Evolutionary conservation across 2,329 filamentous ascomycete genomes (phyloP), one percentile per base, ranked within the genome.

Genomic region (Trichoderma oligosporum): DNA sequence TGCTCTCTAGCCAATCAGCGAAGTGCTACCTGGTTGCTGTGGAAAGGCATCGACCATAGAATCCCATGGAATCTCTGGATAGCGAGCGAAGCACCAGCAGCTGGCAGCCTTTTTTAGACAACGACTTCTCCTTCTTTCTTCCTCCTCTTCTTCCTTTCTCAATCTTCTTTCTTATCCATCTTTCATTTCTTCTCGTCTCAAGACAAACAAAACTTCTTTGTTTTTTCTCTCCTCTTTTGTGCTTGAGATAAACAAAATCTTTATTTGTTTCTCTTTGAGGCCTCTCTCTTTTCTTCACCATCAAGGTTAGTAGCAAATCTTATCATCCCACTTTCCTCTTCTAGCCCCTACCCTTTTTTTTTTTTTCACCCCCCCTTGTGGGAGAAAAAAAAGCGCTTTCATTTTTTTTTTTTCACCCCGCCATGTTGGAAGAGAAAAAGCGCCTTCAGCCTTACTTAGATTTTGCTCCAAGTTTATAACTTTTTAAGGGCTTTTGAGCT

Each of bases 21-120:
- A 20, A 16, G 41, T 45, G 41, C 41, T 31, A 20, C 7, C 24
- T 48, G 31, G 64, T 63, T 65, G 65, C 64, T 58, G 61, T 62
- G 64, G 63, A 64, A 65, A 61, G 64, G 61, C 59, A 62, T 59
- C 60, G 67, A 65, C 68, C 73, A 70, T 76, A 69, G 74, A 76
- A 76, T 75, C 74, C 65, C 70, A 76, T 76, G 74, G 74, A 76
- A 76, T 71, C 73, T 70, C 70, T 67, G 66, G 63, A 62, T 64
- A 60, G 61, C 61, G 64, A 65, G 66, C 65, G 65, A 66, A 39
- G 56, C 56, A 57, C 62, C 64, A 60, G 57, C 60, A 57, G 56
- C 60, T 61, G 61, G 60, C 63, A 62, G 64, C 71, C 70, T 72
- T 74, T 74, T 72, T 71, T 71, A 68, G 64, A 66, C 63, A 55